These are phyloP conservation scores for Tricholoma sp. DNA, from an alignment of 768 basidiomycete species.

Conservation along the genomic window DNA sequence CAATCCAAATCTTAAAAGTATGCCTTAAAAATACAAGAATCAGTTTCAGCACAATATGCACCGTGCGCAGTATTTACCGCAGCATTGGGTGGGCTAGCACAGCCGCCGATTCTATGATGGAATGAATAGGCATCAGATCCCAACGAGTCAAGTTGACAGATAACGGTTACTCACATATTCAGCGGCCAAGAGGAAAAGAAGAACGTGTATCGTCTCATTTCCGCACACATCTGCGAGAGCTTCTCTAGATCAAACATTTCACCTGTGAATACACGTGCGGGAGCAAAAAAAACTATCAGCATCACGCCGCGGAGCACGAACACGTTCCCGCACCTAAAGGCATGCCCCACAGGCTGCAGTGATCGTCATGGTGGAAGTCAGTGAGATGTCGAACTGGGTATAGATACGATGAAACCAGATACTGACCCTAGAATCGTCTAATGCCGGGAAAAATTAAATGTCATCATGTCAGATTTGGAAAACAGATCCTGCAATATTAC, in stretches of 20 bases:
- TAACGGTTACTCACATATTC: slow-evolving; percentile 48
- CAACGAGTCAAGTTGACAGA: background rate
- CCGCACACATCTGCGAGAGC: slow-evolving; percentile 50
- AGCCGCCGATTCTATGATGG: slow-evolving; percentile 50
- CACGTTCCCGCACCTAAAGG: slow-evolving; percentile 46
- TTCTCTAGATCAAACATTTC: slow-evolving; percentile 72
- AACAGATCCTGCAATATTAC: slow-evolving; percentile 18
- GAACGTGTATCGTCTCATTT: slow-evolving; percentile 60
- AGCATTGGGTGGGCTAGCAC: slow-evolving; percentile 68
- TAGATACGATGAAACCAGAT: background rate
- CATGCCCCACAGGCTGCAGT: slow-evolving; percentile 68
- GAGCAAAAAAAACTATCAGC: background rate
- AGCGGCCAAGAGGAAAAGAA: slow-evolving; percentile 77
- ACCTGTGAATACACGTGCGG: slow-evolving; percentile 32
- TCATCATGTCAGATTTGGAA: background rate
- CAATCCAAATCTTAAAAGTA: slow-evolving; percentile 18
- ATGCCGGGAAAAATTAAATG: background rate
- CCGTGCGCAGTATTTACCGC: slow-evolving; percentile 39
- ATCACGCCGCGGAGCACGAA: slow-evolving; percentile 2
- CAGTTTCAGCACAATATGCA: background rate
- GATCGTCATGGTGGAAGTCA: slow-evolving; percentile 12
- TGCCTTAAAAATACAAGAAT: slow-evolving; percentile 14
- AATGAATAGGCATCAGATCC: background rate
- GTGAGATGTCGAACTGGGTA: background rate
- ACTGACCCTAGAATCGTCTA: slow-evolving; percentile 59